Evolutionary conservation across 2,329 filamentous ascomycete species (phyloP).

Genomic region (Aphanoascus verrucosus): DNA sequence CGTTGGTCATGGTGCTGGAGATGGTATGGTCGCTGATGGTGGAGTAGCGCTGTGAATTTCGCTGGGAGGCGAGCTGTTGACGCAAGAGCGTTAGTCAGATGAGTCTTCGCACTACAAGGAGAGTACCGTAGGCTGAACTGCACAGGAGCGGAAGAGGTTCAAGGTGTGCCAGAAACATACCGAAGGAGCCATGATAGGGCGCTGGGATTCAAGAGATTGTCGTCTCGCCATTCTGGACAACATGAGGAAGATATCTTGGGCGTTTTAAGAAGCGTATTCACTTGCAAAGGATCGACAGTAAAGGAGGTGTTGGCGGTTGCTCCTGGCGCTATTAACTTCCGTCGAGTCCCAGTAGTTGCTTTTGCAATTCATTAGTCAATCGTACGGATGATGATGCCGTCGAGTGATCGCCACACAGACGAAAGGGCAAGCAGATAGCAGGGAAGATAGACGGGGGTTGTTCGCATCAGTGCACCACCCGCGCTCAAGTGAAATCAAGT

Average conservation of each 20-base stretch:
- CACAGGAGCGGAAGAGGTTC: conserved; percentile 5
- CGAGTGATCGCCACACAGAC: background rate
- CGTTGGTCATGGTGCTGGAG: conserved; percentile 31
- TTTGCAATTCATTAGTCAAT: background rate
- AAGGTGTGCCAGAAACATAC: conserved; percentile 30
- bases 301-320: background rate
- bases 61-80: conserved; percentile 34
- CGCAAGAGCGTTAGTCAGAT: background rate
- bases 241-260: background rate
- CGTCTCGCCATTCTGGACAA: conserved; percentile 25
- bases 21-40: conserved; percentile 42
- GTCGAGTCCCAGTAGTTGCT: background rate
- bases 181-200: conserved; percentile 46
- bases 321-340: background rate
- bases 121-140: background rate
- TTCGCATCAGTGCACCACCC: background rate
- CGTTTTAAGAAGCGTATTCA: background rate
- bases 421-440: background rate
- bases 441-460: background rate
- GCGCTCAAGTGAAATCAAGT: background rate
- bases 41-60: conserved; percentile 44
- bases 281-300: background rate
- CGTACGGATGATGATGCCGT: background rate
- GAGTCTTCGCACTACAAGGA: background rate
- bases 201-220: conserved; percentile 44